Evolutionary conservation across 2,329 filamentous ascomycete genomes (phyloP).

Genomic region (Fonsecaea monophora): DNA sequence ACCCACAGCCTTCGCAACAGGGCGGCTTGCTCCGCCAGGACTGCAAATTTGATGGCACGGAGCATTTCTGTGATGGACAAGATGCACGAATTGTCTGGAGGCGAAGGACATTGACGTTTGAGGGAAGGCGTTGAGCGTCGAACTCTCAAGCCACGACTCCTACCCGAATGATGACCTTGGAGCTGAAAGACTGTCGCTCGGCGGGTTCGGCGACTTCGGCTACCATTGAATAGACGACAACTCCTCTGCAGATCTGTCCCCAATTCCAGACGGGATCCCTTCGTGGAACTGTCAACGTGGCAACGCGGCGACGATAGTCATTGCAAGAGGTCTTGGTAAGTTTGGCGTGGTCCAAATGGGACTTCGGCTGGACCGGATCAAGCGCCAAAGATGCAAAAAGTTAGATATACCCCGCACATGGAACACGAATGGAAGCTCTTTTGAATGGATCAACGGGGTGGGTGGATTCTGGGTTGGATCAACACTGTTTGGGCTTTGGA

Average conservation of each 20-base stretch:
- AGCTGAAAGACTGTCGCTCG: not conserved
- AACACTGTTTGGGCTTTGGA: not conserved
- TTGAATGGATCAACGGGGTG: not conserved
- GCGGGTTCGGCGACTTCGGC: not conserved
- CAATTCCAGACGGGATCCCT: not conserved
- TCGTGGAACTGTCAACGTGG: not conserved
- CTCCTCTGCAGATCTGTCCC: not conserved
- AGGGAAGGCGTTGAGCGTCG: slow-evolving; percentile 9
- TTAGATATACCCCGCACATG: not conserved
- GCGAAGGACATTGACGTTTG: slow-evolving; percentile 28
- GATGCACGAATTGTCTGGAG: slow-evolving; percentile 25
- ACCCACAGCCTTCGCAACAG: slow-evolving; percentile 8
- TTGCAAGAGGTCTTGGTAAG: not conserved
- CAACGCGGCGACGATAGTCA: not conserved
- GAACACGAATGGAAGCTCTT: slow-evolving; percentile 1
- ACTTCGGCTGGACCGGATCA: slow-evolving; percentile 5
- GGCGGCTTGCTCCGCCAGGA: slow-evolving; percentile 3
- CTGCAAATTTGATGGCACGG: slow-evolving; percentile 22
- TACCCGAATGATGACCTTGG: not conserved
- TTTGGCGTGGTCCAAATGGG: not conserved
- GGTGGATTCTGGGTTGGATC: not conserved
- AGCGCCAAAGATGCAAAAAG: not conserved
- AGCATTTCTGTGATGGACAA: slow-evolving; percentile 18
- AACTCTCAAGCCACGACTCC: not conserved
- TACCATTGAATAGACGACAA: not conserved